These are phyloP conservation scores for Podaxis carcinomalis DNA, from an alignment of 768 basidiomycete species.

Conservation along the genomic window DNA sequence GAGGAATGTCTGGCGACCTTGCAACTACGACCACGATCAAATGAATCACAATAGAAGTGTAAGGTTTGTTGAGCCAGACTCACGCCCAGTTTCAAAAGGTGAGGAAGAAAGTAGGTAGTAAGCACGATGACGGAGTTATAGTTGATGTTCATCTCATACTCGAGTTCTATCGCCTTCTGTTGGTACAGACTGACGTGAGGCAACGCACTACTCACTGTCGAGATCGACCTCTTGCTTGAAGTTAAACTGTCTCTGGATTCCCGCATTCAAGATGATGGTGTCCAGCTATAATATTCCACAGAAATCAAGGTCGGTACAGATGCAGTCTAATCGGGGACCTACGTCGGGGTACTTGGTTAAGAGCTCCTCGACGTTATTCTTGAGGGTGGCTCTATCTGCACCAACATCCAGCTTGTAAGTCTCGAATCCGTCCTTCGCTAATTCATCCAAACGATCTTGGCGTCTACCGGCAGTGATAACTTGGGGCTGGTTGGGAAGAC, in stretches of 20 bases:
- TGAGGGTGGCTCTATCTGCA: slow-evolving; percentile 31
- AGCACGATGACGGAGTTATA: slow-evolving; percentile 45
- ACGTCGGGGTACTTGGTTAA: slow-evolving; percentile 47
- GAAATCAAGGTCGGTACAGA: neutral
- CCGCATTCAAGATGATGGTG: slow-evolving; percentile 47
- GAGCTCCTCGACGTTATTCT: slow-evolving; percentile 34
- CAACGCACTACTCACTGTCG: slow-evolving; percentile 27
- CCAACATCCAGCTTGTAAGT: slow-evolving; percentile 41
- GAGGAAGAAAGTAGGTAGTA: slow-evolving; percentile 47
- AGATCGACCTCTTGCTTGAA: slow-evolving; percentile 41
- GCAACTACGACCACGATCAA: slow-evolving; percentile 24
- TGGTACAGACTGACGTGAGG: neutral
- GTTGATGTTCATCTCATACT: slow-evolving; percentile 48
- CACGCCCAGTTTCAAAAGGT: slow-evolving; percentile 50
- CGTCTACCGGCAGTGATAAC: slow-evolving; percentile 51
- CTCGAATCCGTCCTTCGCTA: slow-evolving; percentile 35
- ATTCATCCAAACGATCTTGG: slow-evolving; percentile 47
- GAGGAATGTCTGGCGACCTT: slow-evolving; percentile 44
- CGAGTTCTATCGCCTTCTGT: slow-evolving; percentile 27
- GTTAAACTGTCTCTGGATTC: slow-evolving; percentile 45
- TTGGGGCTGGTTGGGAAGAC: slow-evolving; percentile 40
- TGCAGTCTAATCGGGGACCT: slow-evolving; percentile 9
- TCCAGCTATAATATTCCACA: slow-evolving; percentile 39
- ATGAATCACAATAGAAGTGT: neutral
- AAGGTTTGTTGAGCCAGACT: slow-evolving; percentile 8